Evolutionary conservation across 371 early-diverging fungal genomes (phyloP), one percentile per base, ranked within the genome.

Genomic region (Rhizomucor miehei): DNA sequence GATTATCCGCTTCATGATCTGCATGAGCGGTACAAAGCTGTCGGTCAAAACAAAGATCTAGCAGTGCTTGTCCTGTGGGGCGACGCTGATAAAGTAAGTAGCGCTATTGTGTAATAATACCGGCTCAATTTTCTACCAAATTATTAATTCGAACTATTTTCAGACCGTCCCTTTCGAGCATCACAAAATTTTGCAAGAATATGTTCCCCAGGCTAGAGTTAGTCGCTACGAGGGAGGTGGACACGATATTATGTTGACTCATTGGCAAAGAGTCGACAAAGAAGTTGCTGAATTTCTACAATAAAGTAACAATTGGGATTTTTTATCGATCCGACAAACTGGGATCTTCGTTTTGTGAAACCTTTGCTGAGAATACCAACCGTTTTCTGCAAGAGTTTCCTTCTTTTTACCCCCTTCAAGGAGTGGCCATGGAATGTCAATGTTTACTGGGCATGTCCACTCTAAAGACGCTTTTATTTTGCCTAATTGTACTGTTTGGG

Each of bases 51-150:
- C 20, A 34, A 50, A 8, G 36, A 59, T 10, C 52, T 48, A 11
- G 62, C 62, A 1, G 57, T 69, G 8, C 47, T 77, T 19, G 59
- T 71, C 6, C 39, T 80, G 38, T 80, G 80, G 80, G 80, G 80
- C 3, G 71, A 73, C 45, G 41, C 57, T n/a, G 80, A 80, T 34
- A 57, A 45, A 24, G 77, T 73, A 71, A 54, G 56, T 54, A 24
- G 14, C 21, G 14, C 23, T 36, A 16, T 41, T 24, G 24, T 36
- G 39, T n/a, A 20, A 51, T 16, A 35, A n/a, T 39, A 14, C 9
- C 36, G n/a, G n/a, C 12, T 9, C 3, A 35, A 12, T 20, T n/a
- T 21, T 17, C 4, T 47, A 20, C 29, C n/a, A n/a, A n/a, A n/a
- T 40, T 2, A 38, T 29, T 12, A 16, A 2, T 14, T 51, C 16